phyloP scores from a whole-genome alignment of 1,139 yeast genomes.

The Saccharomycopsis hybrid region DNA sequence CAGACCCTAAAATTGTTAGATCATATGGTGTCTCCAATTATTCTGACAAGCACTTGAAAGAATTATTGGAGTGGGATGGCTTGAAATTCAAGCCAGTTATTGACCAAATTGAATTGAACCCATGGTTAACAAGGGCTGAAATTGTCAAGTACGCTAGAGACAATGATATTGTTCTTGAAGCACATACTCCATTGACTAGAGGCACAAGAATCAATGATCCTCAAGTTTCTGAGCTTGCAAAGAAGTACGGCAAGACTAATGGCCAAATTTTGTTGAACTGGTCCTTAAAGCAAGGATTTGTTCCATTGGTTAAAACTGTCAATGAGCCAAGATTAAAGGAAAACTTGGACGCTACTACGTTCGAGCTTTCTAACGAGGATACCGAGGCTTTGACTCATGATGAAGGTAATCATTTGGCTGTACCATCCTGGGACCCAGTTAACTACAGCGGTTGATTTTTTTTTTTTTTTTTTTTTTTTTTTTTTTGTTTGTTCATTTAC shows the following conservation, averaged over 20 bases:
- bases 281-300: conserved; percentile 53
- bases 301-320: conserved; percentile 70
- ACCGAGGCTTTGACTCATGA: conserved; percentile 16
- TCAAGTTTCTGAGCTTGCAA: conserved; percentile 38
- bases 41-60: conserved; percentile 35
- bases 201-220: conserved; percentile 25
- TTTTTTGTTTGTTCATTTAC: no score
- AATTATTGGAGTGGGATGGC: conserved; percentile 33
- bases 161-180: conserved; percentile 50
- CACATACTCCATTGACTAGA: conserved; percentile 54
- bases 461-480: no score
- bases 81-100: conserved; percentile 47
- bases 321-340: conserved; percentile 51
- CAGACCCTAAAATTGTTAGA: conserved; percentile 25
- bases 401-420: conserved; percentile 23
- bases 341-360: conserved; percentile 47
- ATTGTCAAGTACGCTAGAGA: conserved; percentile 49
- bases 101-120: conserved; percentile 65
- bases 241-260: conserved; percentile 49
- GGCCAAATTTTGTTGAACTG: conserved; percentile 66
- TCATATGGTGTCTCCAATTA: conserved; percentile 40
- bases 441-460: no score
- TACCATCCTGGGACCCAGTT: conserved; percentile 28
- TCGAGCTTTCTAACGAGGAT: conserved; percentile 38
- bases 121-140: conserved; percentile 64